Base-by-base conservation (phyloP, 805 yeast species). In the Teunomyces funiuensis region DNA sequence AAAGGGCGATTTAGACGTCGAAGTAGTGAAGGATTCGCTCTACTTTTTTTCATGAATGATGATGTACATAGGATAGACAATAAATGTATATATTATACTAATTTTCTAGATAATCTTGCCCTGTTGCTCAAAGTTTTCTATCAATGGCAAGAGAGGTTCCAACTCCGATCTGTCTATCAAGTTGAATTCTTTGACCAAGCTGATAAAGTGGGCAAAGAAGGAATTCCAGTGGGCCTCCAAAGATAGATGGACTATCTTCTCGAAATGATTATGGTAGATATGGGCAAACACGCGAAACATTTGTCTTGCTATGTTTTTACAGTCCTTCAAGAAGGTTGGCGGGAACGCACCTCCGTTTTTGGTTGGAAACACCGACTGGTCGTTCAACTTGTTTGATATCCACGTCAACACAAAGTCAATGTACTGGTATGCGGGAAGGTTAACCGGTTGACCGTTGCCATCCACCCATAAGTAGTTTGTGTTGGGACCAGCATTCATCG, bases 211-310 rank as follows among this genome's bases (percentile, higher is more conserved):
- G 11, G 96, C 93, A 65, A 95, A 93, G 53, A 90, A 87, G 3
- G 98, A 90, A 63, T 93, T 93, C 96, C 96, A 93, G 61, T 93
- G 98, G 0, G 98, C 97, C 60, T 93, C 99, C 45, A 93, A 64
- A 2, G 95, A 83, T 44, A 93, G 66, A 61, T 93, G 97, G n/a
- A 91, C 81, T 17, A 91, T 77, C 58, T 85, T 88, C 51, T 91
- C 99, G 63, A 89, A 93, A 61, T 93, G 99, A 61, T 89, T 88
- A 65, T 88, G 87, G 61, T 90, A 93, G 28, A 93, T 82, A 58
- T 90, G 96, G 3, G 99, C 99, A 66, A 91, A 90, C 11, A 93
- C 87, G 51, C 98, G 77, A 58, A 93, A 89, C 88, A 93, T 85
- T 59, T 93, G 98, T 48, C 89, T 74, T 58, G 83, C 82, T 15